Percentiles rank a stretch among this genome's conserved stretches.
These are phyloP conservation scores for Boehmeria nivea DNA, from an alignment of 306 rosid genomes.

Conservation along the genomic window DNA sequence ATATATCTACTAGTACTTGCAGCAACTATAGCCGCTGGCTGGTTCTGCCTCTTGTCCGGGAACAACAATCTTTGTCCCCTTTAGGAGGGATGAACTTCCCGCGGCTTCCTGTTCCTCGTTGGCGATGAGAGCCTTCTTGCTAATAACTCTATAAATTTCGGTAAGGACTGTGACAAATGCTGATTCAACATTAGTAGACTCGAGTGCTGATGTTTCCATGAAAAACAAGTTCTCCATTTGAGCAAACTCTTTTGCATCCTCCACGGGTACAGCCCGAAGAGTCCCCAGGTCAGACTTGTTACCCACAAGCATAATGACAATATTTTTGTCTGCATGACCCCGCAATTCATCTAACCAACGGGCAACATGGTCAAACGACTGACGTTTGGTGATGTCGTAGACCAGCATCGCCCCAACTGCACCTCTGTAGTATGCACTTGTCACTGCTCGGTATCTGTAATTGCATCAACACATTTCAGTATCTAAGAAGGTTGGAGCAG, in stretches of 20 bases:
- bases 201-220: constrained; percentile 90
- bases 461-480: constrained; percentile 19
- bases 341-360: constrained; percentile 84
- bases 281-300: constrained; percentile 81
- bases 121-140: constrained; percentile 59
- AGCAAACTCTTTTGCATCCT: constrained; percentile 73
- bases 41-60: constrained; percentile 48
- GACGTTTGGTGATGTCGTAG: constrained; percentile 77
- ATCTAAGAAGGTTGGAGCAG: too few relatives aligned
- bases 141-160: constrained; percentile 55
- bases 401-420: constrained; percentile 89
- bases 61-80: constrained; percentile 54
- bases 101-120: constrained; percentile 48
- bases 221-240: constrained; percentile 71
- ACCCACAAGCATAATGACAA: constrained; percentile 82
- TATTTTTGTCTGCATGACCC: constrained; percentile 65
- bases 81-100: constrained; percentile 61
- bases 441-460: constrained; percentile 90
- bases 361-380: constrained; percentile 62
- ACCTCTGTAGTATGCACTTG: constrained; percentile 94
- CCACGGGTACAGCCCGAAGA: constrained; percentile 60
- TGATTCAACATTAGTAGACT: constrained; percentile 73
- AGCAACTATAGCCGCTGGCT: constrained; percentile 47
- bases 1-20: constrained; percentile 40
- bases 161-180: constrained; percentile 76